Base-by-base conservation (phyloP, 2,329 filamentous ascomycete genomes). In the Leptographium wingfieldii region DNA sequence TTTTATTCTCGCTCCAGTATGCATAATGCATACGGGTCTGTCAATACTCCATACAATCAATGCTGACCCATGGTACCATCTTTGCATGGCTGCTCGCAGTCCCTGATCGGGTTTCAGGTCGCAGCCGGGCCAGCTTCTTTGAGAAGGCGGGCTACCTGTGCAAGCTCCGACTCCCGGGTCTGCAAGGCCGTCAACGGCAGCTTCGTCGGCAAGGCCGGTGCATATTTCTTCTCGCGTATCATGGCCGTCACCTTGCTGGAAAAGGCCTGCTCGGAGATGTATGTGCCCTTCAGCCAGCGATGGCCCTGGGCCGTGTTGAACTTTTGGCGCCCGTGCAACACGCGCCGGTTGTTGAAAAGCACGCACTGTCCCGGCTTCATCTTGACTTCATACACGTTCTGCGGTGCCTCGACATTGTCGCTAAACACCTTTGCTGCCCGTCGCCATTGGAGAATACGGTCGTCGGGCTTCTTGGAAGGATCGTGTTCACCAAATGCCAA, bases 341-440 rank as follows among this genome's bases (percentile, higher is more conserved):
- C 78, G 22, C 92, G 80, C 61, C 84, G 74, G 69, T 97, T 97
- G 70, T 95, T 87, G 69, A 99, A 97, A n/a, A 99, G 79, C 14
- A 92, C 91, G 69, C 90, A 95, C 68, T 96, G 88, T 3, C 92
- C 94, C 4, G 88, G 84, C 59, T 83, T 76, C 71, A 96, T 76
- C 71, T 86, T 86, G 61, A 86, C 77, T 74, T 92, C 80, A 68
- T 86, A 87, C 58, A 90, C 72, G 62, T 81, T 81, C 4, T 74
- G 69, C 0, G 78, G 73, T 0, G 76, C 68, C 64, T 89, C 84
- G 29, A 94, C 72, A 0, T 80, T 64, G 0, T 69, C 61, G 56
- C 84, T 78, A 66, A 95, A 90, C 2, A 70, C 68, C 40, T 73
- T 69, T 1, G 81, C 77, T 0, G 79, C 78, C n/a, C 46, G 59